Conservation (phyloP, 2,329 filamentous ascomycete genomes). For the Ascochyta pisi region DNA sequence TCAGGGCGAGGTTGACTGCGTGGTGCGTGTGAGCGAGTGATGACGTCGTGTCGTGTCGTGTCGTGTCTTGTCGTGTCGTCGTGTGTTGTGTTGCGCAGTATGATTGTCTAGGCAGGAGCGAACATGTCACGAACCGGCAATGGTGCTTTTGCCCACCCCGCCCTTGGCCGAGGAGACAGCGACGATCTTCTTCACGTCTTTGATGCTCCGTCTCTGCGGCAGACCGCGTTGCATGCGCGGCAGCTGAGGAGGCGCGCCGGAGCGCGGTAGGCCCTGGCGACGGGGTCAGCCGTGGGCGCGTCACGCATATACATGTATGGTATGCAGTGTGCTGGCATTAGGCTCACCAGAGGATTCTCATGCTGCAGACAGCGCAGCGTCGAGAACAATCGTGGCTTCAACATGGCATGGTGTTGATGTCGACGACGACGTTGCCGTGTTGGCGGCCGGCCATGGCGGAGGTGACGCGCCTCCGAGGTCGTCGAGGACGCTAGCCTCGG, state of each 20-base stretch:
- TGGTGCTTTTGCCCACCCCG: constrained; percentile 96
- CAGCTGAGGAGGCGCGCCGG: constrained; percentile 69
- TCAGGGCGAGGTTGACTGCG: constrained; percentile 78
- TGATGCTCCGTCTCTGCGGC: constrained; percentile 80
- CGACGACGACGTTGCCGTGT: constrained; percentile 8
- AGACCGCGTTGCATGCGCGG: constrained; percentile 81
- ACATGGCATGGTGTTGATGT: constrained; percentile 41
- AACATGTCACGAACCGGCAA: constrained; percentile 66
- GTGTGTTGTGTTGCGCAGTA: too few species aligned
- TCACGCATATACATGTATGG: not conserved
- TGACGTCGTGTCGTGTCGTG: not conserved
- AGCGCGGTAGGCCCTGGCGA: constrained; percentile 79
- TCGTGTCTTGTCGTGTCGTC: too few species aligned
- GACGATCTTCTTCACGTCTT: constrained; percentile 87
- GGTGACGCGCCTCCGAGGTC: constrained; percentile 28
- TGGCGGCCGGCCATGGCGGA: constrained; percentile 11
- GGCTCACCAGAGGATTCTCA: constrained; percentile 82
- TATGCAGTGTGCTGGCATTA: not conserved
- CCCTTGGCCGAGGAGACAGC: constrained; percentile 98
- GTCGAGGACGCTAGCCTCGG: not conserved
- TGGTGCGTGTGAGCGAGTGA: not conserved
- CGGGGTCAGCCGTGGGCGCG: constrained; percentile 13
- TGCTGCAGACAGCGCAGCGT: constrained; percentile 63
- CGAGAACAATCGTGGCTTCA: constrained; percentile 62
- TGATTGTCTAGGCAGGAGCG: too few species aligned